These are phyloP conservation scores for Talaromyces sp. DNA, from an alignment of 2,329 filamentous ascomycete genomes.

Conservation along the genomic window DNA sequence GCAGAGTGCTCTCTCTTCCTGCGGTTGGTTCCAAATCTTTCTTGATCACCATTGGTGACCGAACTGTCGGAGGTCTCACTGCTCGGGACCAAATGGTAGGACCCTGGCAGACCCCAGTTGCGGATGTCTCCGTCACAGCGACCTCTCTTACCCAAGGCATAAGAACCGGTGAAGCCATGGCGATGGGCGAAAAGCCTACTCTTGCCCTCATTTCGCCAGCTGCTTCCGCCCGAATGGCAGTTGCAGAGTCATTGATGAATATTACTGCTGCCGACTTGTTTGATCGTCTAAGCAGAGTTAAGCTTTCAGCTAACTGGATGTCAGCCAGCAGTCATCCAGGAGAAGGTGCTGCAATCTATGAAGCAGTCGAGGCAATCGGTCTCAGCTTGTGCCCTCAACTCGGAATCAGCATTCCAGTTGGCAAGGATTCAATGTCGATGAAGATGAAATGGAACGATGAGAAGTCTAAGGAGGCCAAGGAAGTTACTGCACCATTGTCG, in stretches of 20 bases:
- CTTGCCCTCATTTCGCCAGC: conserved; percentile 85
- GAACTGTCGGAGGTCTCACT: conserved; percentile 84
- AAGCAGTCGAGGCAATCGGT: conserved; percentile 88
- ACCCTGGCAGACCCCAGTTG: conserved; percentile 90
- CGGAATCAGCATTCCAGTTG: conserved; percentile 91
- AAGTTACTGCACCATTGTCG: conserved; percentile 88
- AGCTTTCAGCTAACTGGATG: conserved; percentile 98
- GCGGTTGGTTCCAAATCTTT: conserved; percentile 96
- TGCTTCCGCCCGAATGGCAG: conserved; percentile 92
- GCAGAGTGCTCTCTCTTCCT: conserved; percentile 78
- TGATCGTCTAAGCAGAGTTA: conserved; percentile 72
- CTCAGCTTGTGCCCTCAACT: conserved; percentile 87
- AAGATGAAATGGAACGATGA: conserved; percentile 90
- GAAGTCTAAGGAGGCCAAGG: conserved; percentile 64
- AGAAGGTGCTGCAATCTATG: conserved; percentile 87
- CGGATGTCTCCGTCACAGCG: conserved; percentile 89
- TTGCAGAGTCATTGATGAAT: conserved; percentile 91
- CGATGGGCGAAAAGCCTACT: conserved; percentile 89
- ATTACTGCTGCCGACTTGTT: conserved; percentile 75
- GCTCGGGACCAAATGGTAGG: conserved; percentile 93
- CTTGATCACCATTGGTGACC: conserved; percentile 92
- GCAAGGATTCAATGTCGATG: conserved; percentile 98
- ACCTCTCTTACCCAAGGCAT: conserved; percentile 72
- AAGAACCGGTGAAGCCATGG: conserved; percentile 90
- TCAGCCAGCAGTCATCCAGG: conserved; percentile 90